These are phyloP conservation scores for Ottelia alismoides DNA, from an alignment of 106 monocot genomes.

Conservation along the genomic window DNA sequence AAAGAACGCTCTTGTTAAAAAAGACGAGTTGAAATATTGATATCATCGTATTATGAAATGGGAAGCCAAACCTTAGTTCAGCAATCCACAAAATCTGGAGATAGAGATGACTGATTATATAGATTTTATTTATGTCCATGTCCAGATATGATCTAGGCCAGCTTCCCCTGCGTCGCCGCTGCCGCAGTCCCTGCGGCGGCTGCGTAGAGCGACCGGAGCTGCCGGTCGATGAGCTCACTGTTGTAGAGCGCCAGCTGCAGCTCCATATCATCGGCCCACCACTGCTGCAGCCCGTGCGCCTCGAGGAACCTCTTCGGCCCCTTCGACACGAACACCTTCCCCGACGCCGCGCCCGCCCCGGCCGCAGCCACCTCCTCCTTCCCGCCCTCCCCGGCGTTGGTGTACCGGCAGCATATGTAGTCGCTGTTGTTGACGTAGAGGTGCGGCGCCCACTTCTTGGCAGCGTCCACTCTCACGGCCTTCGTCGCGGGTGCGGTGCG, in stretches of 20 bases:
- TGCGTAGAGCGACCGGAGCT: slow-evolving; percentile 14
- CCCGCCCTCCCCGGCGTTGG: slow-evolving; percentile 4
- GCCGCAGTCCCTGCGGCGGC: too few species aligned
- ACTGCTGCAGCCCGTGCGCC: slow-evolving; percentile 24
- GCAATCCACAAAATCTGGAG: too few species aligned
- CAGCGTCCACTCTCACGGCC: background rate
- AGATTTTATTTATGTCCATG: too few species aligned
- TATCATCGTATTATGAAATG: too few species aligned
- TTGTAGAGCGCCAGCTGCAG: slow-evolving; percentile 12
- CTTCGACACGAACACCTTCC: slow-evolving; percentile 20
- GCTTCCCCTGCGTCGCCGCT: too few species aligned
- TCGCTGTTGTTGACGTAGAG: slow-evolving; percentile 54
- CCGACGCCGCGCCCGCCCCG: background rate
- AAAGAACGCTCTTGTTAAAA: too few species aligned
- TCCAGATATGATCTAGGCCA: too few species aligned
- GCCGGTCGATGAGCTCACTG: slow-evolving; percentile 18
- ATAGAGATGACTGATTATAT: too few species aligned
- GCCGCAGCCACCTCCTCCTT: too few species aligned
- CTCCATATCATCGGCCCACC: slow-evolving; percentile 31
- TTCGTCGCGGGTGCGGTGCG: background rate
- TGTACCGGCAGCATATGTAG: slow-evolving; percentile 46
- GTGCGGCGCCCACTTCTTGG: slow-evolving; percentile 37
- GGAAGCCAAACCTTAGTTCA: too few species aligned
- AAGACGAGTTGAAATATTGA: too few species aligned
- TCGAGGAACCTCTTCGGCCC: slow-evolving; percentile 22